Evolutionary conservation across 345 rosid genomes (phyloP), one percentile per base, ranked within the genome.

Genomic region (Corchorus capsularis): DNA sequence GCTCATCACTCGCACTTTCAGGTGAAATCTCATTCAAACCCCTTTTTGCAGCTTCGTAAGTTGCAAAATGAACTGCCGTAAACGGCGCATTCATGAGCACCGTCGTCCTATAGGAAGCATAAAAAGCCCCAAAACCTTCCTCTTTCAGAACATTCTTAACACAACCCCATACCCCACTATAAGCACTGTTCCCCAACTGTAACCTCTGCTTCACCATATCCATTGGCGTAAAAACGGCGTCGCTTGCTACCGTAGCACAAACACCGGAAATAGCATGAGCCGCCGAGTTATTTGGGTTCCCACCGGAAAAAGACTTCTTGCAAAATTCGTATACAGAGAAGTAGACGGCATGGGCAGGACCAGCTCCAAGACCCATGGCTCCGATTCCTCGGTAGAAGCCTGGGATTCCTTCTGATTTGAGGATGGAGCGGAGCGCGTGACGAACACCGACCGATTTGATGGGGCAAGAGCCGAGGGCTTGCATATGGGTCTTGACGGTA

Each of bases 331-430:
- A 96, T 1, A 96, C 83, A 1, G 98, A 94, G 84, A 96, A 96
- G 49, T 96, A 94, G 13, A 94, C 97, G 22, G 99, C 99, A 74
- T 96, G 99, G 20, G 99, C 99, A 0, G 99, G 99, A n/a, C 99
- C 99, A 3, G 99, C 99, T 3, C 99, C 99, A 8, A 96, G 88
- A 4, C 93, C 99, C 98, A 96, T 92, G 62, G 99, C 99, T 61
- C 91, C 94, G 20, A 94, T 94, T 45, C 99, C 99, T 1, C 98
- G 88, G 82, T 96, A 96, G 35, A 96, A 82, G 46, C 88, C 95
- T 3, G 86, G 47, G 5, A 89, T 89, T 3, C 99, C 99, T 22
- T 90, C 91, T 0, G 93, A 76, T 81, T 84, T 85, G 69, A 94
- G 75, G 8, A 96, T 88, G 45, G 97, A 94, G 10, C 87, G 91